phyloP scores from a whole-genome alignment of 495 filamentous ascomycete genomes.

The Penicillium cinerascens region DNA sequence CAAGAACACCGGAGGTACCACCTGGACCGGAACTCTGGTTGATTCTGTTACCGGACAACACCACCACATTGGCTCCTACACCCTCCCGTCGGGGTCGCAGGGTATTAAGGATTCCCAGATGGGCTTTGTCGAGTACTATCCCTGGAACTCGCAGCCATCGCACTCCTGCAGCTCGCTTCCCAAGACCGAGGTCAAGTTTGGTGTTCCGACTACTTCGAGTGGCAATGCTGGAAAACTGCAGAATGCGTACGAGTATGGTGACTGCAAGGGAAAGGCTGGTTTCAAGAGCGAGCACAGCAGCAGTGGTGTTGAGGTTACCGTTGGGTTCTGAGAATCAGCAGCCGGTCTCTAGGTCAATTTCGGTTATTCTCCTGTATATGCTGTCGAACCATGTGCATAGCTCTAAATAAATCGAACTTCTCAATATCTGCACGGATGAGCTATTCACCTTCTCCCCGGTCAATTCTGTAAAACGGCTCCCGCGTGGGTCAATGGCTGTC shows the following conservation, averaged over 20 bases:
- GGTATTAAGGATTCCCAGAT: slow-evolving; percentile 19
- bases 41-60: slow-evolving; percentile 14
- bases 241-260: slow-evolving; percentile 29
- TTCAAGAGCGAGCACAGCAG: slow-evolving; percentile 12
- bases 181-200: slow-evolving; percentile 19
- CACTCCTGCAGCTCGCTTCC: slow-evolving; percentile 23
- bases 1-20: slow-evolving; percentile 23
- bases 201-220: slow-evolving; percentile 10
- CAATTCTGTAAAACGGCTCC: not conserved
- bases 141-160: slow-evolving; percentile 12
- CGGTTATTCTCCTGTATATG: not conserved
- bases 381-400: not conserved
- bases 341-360: not conserved
- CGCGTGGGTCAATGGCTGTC: not conserved
- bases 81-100: slow-evolving; percentile 15
- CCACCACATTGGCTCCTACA: slow-evolving; percentile 25
- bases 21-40: slow-evolving; percentile 27
- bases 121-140: slow-evolving; percentile 32
- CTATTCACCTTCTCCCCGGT: not conserved
- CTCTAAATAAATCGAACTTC: not conserved
- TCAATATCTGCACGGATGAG: not conserved
- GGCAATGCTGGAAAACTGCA: slow-evolving; percentile 7
- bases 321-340: slow-evolving; percentile 20
- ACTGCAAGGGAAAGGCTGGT: slow-evolving; percentile 24
- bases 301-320: slow-evolving; percentile 12